These are phyloP conservation scores for Eutypa lata DNA, from an alignment of 2,329 filamentous ascomycete species.

Conservation along the genomic window DNA sequence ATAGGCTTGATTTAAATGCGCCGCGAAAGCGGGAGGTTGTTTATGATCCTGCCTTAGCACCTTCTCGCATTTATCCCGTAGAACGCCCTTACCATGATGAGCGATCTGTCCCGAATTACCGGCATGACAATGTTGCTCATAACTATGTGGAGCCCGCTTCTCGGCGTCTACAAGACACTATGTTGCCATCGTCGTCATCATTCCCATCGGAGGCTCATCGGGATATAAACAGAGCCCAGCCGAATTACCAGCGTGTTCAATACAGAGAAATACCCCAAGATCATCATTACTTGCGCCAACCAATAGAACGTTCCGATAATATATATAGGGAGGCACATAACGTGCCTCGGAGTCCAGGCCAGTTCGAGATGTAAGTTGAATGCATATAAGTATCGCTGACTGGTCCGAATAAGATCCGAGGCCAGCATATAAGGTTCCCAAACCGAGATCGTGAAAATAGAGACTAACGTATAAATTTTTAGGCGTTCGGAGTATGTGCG, in stretches of 20 bases:
- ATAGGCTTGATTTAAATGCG: not conserved
- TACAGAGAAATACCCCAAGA: conserved; percentile 11
- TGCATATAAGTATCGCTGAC: not conserved
- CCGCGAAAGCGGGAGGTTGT: not conserved
- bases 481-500: not conserved
- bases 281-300: conserved; percentile 7
- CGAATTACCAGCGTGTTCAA: conserved; percentile 4
- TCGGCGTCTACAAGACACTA: conserved; percentile 8
- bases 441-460: not conserved
- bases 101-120: not conserved
- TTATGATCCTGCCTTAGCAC: not conserved
- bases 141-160: conserved; percentile 3
- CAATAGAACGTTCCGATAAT: conserved; percentile 9
- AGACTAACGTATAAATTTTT: not conserved
- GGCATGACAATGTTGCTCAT: conserved; percentile 7
- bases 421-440: not conserved
- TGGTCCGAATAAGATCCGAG: not conserved
- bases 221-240: conserved; percentile 1
- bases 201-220: conserved; percentile 3
- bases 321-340: conserved; percentile 7
- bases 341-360: conserved; percentile 6
- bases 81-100: not conserved
- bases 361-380: conserved; percentile 19
- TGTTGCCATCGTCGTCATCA: conserved; percentile 4
- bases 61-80: not conserved